Evolutionary conservation across 164 flowering plant genomes (phyloP), one percentile per base, ranked within the genome.

Genomic region (Piper betle): DNA sequence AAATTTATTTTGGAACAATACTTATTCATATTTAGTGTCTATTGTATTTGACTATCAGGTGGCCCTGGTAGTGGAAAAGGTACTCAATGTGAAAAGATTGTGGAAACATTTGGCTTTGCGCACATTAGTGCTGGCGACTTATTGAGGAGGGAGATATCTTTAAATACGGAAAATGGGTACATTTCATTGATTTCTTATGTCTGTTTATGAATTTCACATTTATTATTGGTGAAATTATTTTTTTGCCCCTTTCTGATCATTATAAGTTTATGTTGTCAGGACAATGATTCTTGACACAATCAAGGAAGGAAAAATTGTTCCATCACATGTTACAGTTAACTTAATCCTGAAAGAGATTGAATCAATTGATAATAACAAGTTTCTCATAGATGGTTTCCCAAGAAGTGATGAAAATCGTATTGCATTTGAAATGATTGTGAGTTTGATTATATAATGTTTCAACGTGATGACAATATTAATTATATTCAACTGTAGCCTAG

Each of bases 11-110:
- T 9, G 6, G 17, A 58, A 5, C 17, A 4, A 38, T 38, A 46
- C 39, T 13, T 10, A 15, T 17, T 5, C 33, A n/a, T 20, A 15
- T n/a, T 53, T 53, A 6, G n/a, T 8, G 19, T 5, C 8, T 53
- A 20, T 53, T 8, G 6, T 40, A 38, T 13, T 60, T 25, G 33
- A 33, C 11, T 53, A 58, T 62, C 66, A 92, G 98, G 96, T 69
- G 98, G 96, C 60, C 96, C 98, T 73, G 98, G 98, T 56, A 85
- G 92, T 73, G 96, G 96, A 66, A 91, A 91, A 75, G 96, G 96
- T 60, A 89, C 95, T 15, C 96, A 88, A 68, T 92, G 95, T 74
- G 71, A 58, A 66, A 85, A 72, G 74, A 85, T 92, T 55, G 93
- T 74, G 46, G 79, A 85, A 65, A 78, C 74, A 25, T 92, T 80